Evolutionary conservation across 805 yeast genomes (phyloP).

Genomic region (Schwanniomyces vanrijiae): DNA sequence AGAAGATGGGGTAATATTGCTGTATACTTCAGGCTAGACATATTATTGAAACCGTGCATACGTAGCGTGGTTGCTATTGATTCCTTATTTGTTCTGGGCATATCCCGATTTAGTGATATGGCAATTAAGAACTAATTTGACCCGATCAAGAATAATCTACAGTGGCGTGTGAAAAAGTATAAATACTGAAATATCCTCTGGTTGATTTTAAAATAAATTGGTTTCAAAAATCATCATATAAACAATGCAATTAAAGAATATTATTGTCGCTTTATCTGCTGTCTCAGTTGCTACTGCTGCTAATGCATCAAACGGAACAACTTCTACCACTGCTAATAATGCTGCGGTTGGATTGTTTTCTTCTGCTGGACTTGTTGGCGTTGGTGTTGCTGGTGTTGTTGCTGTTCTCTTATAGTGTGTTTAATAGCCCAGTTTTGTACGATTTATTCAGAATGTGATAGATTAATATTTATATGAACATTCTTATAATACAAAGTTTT

Average conservation of each 20-base stretch:
- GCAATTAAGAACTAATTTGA: background rate
- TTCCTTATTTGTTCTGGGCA: background rate
- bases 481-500: no score
- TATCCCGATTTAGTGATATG: background rate
- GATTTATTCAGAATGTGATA: no score
- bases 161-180: background rate
- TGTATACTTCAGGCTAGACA: background rate
- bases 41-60: background rate
- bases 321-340: constrained; percentile 35
- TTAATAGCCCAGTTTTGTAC: no score
- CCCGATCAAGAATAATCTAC: background rate
- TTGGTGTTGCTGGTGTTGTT: constrained; percentile 83
- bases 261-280: constrained; percentile 69
- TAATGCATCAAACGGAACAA: constrained; percentile 41
- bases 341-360: constrained; percentile 46
- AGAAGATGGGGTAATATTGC: background rate
- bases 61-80: background rate
- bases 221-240: background rate
- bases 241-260: constrained; percentile 71
- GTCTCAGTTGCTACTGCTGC: constrained; percentile 69
- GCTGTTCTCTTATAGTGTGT: constrained; percentile 43
- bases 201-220: background rate
- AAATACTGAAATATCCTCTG: constrained; percentile 5
- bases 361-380: constrained; percentile 71
- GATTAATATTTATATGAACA: no score